A percentile compares a stretch with the other conserved stretches of the same genome.
Evolutionary conservation across 257 asterid genomes (phyloP).

Genomic region (Przewalskia tangutica): DNA sequence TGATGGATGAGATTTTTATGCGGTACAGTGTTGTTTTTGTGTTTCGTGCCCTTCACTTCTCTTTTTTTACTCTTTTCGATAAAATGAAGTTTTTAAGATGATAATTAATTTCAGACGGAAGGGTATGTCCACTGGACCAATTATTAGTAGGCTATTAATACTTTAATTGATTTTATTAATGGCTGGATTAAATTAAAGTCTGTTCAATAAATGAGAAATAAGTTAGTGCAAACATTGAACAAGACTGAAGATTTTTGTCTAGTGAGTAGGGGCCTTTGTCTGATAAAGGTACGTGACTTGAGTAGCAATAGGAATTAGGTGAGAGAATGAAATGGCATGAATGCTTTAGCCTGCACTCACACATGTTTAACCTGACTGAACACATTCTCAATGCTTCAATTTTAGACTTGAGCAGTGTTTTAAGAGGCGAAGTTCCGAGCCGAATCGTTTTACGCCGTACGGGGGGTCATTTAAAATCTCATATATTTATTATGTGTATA

Average conservation of each 20-base stretch:
- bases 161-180: background rate
- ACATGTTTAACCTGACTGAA: slow-evolving; percentile 21
- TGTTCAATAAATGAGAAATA: background rate
- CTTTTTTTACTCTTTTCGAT: background rate
- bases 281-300: slow-evolving; percentile 37
- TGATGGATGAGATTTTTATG: slow-evolving; percentile 19
- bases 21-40: slow-evolving; percentile 19
- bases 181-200: background rate
- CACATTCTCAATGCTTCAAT: background rate
- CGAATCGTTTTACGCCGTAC: no score
- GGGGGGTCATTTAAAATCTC: no score
- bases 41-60: slow-evolving; percentile 1
- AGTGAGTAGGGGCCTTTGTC: background rate
- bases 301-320: slow-evolving; percentile 42
- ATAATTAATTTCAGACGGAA: no score
- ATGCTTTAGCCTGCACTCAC: slow-evolving; percentile 5
- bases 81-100: no score
- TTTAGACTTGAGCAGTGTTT: no score
- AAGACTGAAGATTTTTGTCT: background rate
- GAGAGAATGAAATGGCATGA: slow-evolving; percentile 50
- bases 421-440: no score
- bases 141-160: background rate
- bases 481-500: accelerated
- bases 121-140: background rate
- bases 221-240: background rate